phyloP scores from a whole-genome alignment of 2,329 filamentous ascomycete genomes.

The Clarireedia homoeocarpa region DNA sequence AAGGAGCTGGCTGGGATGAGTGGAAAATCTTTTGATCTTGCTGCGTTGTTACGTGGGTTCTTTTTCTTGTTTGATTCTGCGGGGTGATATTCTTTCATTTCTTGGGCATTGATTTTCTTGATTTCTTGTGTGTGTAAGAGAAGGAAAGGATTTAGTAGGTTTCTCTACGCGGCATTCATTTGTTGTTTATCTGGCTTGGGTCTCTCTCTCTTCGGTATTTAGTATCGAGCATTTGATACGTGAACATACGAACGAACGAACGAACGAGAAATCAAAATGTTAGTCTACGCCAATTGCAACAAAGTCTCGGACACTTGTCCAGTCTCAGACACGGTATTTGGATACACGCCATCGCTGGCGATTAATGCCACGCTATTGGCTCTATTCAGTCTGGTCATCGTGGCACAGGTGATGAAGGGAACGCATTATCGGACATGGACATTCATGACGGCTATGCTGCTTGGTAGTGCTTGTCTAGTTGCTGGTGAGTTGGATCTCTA shows the following conservation, averaged over 20 bases:
- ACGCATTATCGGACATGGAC: neutral
- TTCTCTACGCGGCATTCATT: no score
- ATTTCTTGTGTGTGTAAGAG: no score
- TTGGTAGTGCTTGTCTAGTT: neutral
- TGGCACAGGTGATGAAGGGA: neutral
- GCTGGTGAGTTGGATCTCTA: neutral
- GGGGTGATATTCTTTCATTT: no score
- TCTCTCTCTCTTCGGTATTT: no score
- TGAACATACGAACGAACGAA: neutral
- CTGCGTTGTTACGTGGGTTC: no score
- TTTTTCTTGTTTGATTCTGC: no score
- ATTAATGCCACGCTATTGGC: neutral
- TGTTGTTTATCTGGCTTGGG: no score
- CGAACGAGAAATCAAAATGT: neutral
- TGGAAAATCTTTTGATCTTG: no score
- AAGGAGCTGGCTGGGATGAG: no score
- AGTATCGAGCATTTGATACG: neutral
- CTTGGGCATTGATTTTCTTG: no score
- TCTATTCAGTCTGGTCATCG: neutral
- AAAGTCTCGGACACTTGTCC: slow-evolving; percentile 2
- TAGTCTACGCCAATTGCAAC: neutral
- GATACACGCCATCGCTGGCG: neutral
- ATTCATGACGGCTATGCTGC: neutral
- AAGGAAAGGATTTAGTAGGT: no score
- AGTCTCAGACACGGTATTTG: neutral